Conservation (phyloP, 2,329 filamentous ascomycete species). For the Ilyonectria mors-panacis region DNA sequence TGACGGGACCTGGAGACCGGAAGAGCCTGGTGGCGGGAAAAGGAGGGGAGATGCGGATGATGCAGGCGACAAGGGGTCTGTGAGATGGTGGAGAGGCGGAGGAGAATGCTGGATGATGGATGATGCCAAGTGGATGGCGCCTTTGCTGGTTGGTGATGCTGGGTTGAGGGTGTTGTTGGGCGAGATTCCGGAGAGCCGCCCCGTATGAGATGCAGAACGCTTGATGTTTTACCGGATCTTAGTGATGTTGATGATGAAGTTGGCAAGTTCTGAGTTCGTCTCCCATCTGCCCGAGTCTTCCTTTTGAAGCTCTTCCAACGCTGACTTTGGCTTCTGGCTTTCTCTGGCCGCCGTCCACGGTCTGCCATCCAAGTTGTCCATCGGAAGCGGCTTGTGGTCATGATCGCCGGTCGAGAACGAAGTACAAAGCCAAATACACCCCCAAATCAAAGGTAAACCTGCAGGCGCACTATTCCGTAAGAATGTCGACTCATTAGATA, state of each 20-base stretch:
- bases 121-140: constrained; percentile 32
- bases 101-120: constrained; percentile 24
- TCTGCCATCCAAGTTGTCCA: constrained; percentile 20
- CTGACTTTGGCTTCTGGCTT: constrained; percentile 8
- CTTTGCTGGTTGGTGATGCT: constrained; percentile 18
- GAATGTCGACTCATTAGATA: constrained; percentile 30
- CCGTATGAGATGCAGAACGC: neutral
- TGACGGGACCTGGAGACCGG: constrained; percentile 13
- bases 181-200: neutral
- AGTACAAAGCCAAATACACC: constrained; percentile 24
- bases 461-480: constrained; percentile 31
- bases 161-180: constrained; percentile 6
- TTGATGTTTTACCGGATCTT: neutral
- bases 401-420: constrained; percentile 38
- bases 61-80: constrained; percentile 19
- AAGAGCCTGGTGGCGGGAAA: constrained; percentile 22
- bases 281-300: constrained; percentile 13
- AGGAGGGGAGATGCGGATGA: constrained; percentile 32
- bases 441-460: constrained; percentile 14
- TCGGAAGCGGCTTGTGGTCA: constrained; percentile 41
- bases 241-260: constrained; percentile 19
- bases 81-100: constrained; percentile 24
- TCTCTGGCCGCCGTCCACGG: constrained; percentile 6
- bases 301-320: constrained; percentile 15
- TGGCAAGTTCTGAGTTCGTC: constrained; percentile 14